Base-by-base conservation (phyloP, 1,139 yeast species). In the Debaryomyces sp. region DNA sequence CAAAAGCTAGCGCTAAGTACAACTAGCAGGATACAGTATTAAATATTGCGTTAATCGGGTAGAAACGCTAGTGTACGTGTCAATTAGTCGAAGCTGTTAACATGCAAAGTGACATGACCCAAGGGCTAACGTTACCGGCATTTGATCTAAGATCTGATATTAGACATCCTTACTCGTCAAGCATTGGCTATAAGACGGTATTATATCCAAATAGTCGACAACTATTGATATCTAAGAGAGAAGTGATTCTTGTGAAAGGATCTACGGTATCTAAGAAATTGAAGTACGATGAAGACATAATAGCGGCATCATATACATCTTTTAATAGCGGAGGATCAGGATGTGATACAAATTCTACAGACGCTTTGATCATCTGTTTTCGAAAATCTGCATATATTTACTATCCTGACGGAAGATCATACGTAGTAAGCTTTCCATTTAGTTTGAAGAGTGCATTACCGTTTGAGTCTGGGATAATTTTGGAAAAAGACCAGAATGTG, bases 391-490 rank as follows among this genome's bases (percentile, higher is more conserved):
- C 82, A 0, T 72, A 84, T 52, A 72, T 87, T 1, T 87, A 86
- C 63, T 79, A 77, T 52, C 68, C 69, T 2, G 80, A 79, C 54
- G 91, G 92, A 2, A 71, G 80, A 33, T 73, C 80, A 2, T 80
- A 81, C 57, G 74, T 80, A 4, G 77, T 84, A 24, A 82, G 82
- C 54, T 75, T 89, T 50, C 92, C 96, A 0, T 87, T 88, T 53
- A 66, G 68, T 5, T 74, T 87, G 41, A 73, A 70, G 41, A 68
- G 68, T 21, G 90, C 85, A 1, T 73, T 84, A 47, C 75, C 85
- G 0, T 84, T 82, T 55, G 84, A 81, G 41, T 75, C 77, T 21
- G 96, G 96, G 0, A 59, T 87, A n/a, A 64, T 86, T 0, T 61
- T 87, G 23, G 88, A 85, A 57, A 71, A 82, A 39, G 78, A 75